A percentile compares a stretch with the other conserved stretches of the same genome.
Evolutionary conservation across 2,329 filamentous ascomycete species (phyloP).

Genomic region (Alternaria tenuissima): DNA sequence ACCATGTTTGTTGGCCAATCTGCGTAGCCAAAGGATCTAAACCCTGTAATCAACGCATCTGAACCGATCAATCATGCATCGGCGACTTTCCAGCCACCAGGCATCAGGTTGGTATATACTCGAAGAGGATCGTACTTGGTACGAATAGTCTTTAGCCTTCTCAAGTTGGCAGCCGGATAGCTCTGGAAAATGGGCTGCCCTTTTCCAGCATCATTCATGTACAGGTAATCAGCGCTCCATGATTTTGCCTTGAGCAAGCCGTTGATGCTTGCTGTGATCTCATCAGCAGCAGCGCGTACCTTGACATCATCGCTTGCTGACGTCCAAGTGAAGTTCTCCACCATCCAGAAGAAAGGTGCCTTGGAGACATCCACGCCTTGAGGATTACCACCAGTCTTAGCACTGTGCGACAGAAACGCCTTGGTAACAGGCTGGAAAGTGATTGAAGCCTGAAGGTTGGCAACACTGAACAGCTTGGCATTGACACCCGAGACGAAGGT

Average conservation of each 20-base stretch:
- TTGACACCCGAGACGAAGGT: slow-evolving; percentile 20
- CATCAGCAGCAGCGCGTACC: slow-evolving; percentile 14
- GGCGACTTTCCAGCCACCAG: slow-evolving; percentile 32
- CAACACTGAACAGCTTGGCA: slow-evolving; percentile 8
- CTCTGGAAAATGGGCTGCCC: slow-evolving; percentile 36
- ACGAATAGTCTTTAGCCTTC: slow-evolving; percentile 38
- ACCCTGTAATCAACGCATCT: rapidly evolving
- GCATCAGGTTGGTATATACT: slow-evolving; percentile 36
- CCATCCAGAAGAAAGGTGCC: slow-evolving; percentile 30
- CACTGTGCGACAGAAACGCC: slow-evolving; percentile 24
- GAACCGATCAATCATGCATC: background rate
- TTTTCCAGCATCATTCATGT: slow-evolving; percentile 39
- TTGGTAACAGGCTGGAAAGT: slow-evolving; percentile 34
- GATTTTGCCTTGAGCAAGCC: slow-evolving; percentile 2
- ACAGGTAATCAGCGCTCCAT: slow-evolving; percentile 18
- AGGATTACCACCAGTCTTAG: slow-evolving; percentile 28
- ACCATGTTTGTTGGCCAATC: background rate
- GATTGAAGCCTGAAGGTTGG: slow-evolving; percentile 19
- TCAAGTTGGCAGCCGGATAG: slow-evolving; percentile 42
- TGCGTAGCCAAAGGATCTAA: background rate
- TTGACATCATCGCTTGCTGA: slow-evolving; percentile 15
- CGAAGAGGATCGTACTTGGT: slow-evolving; percentile 41
- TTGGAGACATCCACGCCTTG: slow-evolving; percentile 25
- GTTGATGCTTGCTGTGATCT: slow-evolving; percentile 20
- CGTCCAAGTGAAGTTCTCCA: slow-evolving; percentile 23